Conservation (phyloP, 2,329 filamentous ascomycete genomes). For the Tolypocladium inflatum region DNA sequence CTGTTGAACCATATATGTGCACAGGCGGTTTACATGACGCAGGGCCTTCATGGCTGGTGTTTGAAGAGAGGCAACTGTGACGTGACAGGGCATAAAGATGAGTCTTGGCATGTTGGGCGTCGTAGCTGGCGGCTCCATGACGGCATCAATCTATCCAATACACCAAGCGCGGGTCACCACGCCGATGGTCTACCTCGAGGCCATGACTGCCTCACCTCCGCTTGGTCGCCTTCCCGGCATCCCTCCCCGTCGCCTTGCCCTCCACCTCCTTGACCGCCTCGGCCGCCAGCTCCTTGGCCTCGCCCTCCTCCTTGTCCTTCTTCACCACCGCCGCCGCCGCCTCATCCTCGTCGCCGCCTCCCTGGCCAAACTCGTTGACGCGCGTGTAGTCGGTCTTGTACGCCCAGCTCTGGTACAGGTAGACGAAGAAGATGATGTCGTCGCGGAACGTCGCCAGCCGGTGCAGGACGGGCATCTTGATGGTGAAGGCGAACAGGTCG, state of each 20-base stretch:
- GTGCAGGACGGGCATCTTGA: conserved; percentile 97
- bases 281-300: conserved; percentile 28
- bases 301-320: conserved; percentile 19
- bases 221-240: conserved; percentile 35
- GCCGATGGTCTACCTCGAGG: background rate
- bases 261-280: conserved; percentile 26
- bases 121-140: background rate
- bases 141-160: background rate
- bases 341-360: conserved; percentile 74
- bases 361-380: conserved; percentile 97
- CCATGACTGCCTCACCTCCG: conserved; percentile 21
- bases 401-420: conserved; percentile 86
- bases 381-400: conserved; percentile 88
- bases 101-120: background rate
- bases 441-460: conserved; percentile 86
- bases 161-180: too few species aligned
- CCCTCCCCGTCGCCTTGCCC: conserved; percentile 39
- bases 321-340: conserved; percentile 19
- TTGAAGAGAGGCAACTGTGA: background rate
- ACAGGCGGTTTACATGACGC: background rate
- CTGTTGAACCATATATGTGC: background rate
- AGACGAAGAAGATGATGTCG: conserved; percentile 97
- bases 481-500: conserved; percentile 95
- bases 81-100: background rate
- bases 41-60: background rate